Percentiles rank a stretch among this genome's conserved stretches.
Conservation (phyloP, 148 eudicot species). For the Diospyros kaki region DNA sequence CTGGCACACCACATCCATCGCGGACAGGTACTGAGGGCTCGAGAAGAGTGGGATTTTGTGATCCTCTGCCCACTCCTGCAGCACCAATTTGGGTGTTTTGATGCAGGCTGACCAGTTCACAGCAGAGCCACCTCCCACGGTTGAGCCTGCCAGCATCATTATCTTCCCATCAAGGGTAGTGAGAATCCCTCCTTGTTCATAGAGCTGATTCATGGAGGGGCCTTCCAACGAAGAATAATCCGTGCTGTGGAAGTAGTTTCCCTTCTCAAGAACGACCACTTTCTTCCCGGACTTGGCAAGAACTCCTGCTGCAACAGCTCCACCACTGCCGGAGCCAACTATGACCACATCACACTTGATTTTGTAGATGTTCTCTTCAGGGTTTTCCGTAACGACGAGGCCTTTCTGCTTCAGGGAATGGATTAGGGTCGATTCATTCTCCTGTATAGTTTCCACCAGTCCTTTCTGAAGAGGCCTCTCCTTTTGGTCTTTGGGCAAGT, state of each 20-base stretch:
- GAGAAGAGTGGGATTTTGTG: constrained; percentile 39
- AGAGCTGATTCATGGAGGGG: constrained; percentile 52
- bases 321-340: constrained; percentile 70
- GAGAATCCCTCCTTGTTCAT: constrained; percentile 41
- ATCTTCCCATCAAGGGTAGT: constrained; percentile 44
- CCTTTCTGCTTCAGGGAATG: constrained; percentile 39
- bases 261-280: constrained; percentile 65
- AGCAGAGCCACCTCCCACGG: constrained; percentile 65
- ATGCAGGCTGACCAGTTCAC: constrained; percentile 69
- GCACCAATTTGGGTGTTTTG: constrained; percentile 45
- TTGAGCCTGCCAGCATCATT: constrained; percentile 49
- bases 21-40: constrained; percentile 37
- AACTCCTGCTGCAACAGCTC: constrained; percentile 66
- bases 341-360: constrained; percentile 59
- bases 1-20: constrained; percentile 46
- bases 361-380: constrained; percentile 25
- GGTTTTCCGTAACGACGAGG: constrained; percentile 32
- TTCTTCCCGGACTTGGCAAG: constrained; percentile 57
- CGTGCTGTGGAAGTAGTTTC: constrained; percentile 45
- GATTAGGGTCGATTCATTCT: constrained; percentile 27
- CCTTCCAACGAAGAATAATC: constrained; percentile 60
- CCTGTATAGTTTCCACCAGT: constrained; percentile 40
- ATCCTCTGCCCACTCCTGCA: constrained; percentile 49
- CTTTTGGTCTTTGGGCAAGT: constrained; percentile 8
- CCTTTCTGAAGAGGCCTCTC: constrained; percentile 54